Base-by-base conservation (phyloP, 2,329 filamentous ascomycete species). In the Apiospora aurea region DNA sequence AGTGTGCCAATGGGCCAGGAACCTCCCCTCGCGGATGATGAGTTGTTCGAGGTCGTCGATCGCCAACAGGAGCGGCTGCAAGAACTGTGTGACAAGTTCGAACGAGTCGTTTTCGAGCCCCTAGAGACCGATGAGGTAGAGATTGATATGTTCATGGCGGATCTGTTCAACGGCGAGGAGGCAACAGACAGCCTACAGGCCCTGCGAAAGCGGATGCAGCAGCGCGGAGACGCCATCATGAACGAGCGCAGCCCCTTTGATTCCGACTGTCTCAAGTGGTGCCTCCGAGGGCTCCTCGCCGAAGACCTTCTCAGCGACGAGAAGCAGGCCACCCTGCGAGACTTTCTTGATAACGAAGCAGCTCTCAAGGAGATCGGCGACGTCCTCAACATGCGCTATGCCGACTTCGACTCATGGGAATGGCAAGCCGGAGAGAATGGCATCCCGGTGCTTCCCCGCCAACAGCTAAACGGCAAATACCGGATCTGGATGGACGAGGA, bases 401-500 rank as follows among this genome's bases (percentile, higher is more conserved):
- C 80, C 0, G 82, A 82, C 66, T 73, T 85, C 11, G 77, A 81
- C 47, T 80, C 80, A 29, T 85, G 83, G 84, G 79, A 82, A 14
- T 85, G 84, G 84, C 79, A 83, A 51, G 77, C 82, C 4, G 81
- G 80, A 1, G 75, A 80, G 8, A 78, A 82, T 21, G 83, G 83
- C 6, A 83, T 85, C 67, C 83, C 82, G 6, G 82, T 85, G 29
- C 75, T 84, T 69, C 83, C 83, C 41, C 81, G 82, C 11, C 81
- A 80, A 49, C 81, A 83, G 47, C 73, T 83, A 34, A 85, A 85
- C 70, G 84, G 84, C 1, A 85, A 84, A 72, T 85, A 84, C 72
- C 79, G 83, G 1, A 83, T 85, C 70, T 84, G 83, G 81, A 83
- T 84, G 78, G 83, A 85, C 71, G 83, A 86, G 71, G 83, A 86